Conservation (phyloP, 108 stramenopile genomes). For the Fistulifera solaris region DNA sequence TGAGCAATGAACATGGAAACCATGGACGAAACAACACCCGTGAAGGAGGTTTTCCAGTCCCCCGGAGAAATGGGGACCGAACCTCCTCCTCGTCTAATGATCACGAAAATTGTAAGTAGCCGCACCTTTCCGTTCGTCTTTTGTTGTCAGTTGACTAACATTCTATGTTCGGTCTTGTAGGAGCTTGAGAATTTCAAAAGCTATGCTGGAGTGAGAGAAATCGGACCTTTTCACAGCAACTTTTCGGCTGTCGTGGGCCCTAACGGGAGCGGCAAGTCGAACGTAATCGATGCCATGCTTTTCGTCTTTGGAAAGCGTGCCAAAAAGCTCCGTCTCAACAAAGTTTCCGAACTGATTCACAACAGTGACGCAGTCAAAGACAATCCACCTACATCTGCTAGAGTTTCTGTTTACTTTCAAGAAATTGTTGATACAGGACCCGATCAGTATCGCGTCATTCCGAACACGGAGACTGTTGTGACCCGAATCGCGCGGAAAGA, state of each 20-base stretch:
- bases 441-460: slow-evolving; percentile 76
- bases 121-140: not conserved
- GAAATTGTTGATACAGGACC: slow-evolving; percentile 88
- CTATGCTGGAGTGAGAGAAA: slow-evolving; percentile 87
- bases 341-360: slow-evolving; percentile 97
- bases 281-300: slow-evolving; percentile 99
- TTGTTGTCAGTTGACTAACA: not conserved
- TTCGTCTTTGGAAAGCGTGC: slow-evolving; percentile 99
- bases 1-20: too few species aligned
- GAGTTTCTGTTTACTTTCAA: slow-evolving; percentile 89
- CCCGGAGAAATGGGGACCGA: not conserved
- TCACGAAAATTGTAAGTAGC: slow-evolving; percentile 82
- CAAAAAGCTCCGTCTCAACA: slow-evolving; percentile 94
- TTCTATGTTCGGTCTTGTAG: slow-evolving; percentile 17
- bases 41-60: too few species aligned
- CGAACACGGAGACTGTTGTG: slow-evolving; percentile 69
- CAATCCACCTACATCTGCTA: slow-evolving; percentile 49
- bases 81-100: slow-evolving; percentile 79
- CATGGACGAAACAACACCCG: too few species aligned
- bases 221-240: slow-evolving; percentile 88
- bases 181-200: slow-evolving; percentile 97
- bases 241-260: slow-evolving; percentile 94
- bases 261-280: slow-evolving; percentile 95
- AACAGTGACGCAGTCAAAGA: slow-evolving; percentile 54
- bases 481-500: slow-evolving; percentile 77